phyloP scores from a whole-genome alignment of 805 yeast genomes.

The Saccharomycopsis lassenensis region DNA sequence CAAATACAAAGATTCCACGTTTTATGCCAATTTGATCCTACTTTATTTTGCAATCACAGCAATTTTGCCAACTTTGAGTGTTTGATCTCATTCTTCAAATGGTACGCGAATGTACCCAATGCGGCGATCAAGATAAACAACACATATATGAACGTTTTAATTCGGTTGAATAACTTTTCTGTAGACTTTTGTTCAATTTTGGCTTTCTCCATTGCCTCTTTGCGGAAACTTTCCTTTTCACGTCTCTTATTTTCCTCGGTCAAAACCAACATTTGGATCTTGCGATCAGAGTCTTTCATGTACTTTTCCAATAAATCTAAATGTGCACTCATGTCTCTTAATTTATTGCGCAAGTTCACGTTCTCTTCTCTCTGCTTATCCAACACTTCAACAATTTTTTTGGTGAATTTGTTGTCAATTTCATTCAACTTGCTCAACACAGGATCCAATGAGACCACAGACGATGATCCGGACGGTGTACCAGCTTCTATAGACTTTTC shows the following conservation, averaged over 20 bases:
- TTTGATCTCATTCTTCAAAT: constrained; percentile 51
- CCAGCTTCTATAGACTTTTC: constrained; percentile 18
- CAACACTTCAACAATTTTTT: constrained; percentile 20
- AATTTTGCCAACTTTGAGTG: constrained; percentile 44
- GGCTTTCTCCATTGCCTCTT: constrained; percentile 20
- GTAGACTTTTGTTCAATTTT: constrained; percentile 19
- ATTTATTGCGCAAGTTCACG: constrained; percentile 21
- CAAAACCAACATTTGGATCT: constrained; percentile 15
- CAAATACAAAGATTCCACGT: too few species aligned
- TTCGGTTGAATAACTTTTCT: constrained; percentile 20
- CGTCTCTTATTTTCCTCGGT: constrained; percentile 19
- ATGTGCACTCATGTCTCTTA: constrained; percentile 17
- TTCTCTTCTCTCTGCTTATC: constrained; percentile 20
- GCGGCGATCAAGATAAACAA: constrained; percentile 23
- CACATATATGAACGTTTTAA: constrained; percentile 23
- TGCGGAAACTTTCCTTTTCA: constrained; percentile 18
- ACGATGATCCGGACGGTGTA: too few species aligned
- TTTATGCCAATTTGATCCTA: too few species aligned
- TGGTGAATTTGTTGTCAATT: constrained; percentile 11
- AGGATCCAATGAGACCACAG: too few species aligned
- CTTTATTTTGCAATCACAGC: neutral
- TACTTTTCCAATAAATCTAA: constrained; percentile 17
- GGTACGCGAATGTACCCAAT: constrained; percentile 36
- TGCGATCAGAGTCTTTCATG: constrained; percentile 17
- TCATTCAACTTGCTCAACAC: constrained; percentile 24